Evolutionary conservation across 2,329 filamentous ascomycete genomes (phyloP), one percentile per base, ranked within the genome.

Genomic region (Cladosporium velox): DNA sequence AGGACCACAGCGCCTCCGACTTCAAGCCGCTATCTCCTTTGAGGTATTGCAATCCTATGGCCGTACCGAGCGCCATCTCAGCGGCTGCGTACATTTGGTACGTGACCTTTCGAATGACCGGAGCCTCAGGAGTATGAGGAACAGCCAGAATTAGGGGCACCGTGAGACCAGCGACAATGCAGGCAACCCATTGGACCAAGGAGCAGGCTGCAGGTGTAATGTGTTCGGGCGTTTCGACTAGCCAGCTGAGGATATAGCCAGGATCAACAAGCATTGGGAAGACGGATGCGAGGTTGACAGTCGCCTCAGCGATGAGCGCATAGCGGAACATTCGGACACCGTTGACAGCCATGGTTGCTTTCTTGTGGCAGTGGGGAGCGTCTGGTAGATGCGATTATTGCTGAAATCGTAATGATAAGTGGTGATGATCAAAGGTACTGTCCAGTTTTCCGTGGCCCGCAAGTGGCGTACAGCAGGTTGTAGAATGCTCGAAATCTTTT

Each of bases 71-170:
- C 18, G 59, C 65, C 11, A 67, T 64, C 61, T 77, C 74, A 24
- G 68, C 70, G 6, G 59, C 54, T 14, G 66, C 72, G 30, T 75
- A 67, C 14, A 62, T 68, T 41, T 66, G 66, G 67, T 76, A 76
- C 18, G 70, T 68, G 10, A 67, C 62, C 21, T 59, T 62, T 28
- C 65, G 38, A 18, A 44, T 24, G 15, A 44, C 30, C 10, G 59
- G 51, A 10, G 59, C 60, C 4, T 59, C 62, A 18, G 67, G 65
- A 3, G 68, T 70, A 57, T 76, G 71, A 14, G 72, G 74, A 18
- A 73, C 67, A n/a, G 67, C 68, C 49, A 75, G 67, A 11, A 74
- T 59, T 11, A 76, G 57, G 1, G 73, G 74, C 18, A 72, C 63
- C 3, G 71, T 72, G 18, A 75, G 65, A 32, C 59, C 69, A 14